Base-by-base conservation (phyloP, 2,329 filamentous ascomycete genomes). In the Trichoderma guizhouense region DNA sequence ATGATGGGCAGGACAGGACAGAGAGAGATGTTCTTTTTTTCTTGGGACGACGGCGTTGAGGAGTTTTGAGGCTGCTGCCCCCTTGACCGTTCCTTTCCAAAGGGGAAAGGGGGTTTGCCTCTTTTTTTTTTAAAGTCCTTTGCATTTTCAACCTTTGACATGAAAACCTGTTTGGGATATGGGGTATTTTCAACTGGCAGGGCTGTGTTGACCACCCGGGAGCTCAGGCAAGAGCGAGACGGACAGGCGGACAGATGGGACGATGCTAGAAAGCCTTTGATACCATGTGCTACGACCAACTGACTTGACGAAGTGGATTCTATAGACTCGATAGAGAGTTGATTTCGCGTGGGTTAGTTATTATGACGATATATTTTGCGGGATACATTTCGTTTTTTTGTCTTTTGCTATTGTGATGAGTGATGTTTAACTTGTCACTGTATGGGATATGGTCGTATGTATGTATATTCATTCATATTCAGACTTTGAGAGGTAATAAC, bases 1-100 rank as follows among this genome's bases (percentile, higher is more conserved):
- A 26, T 24, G 30, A 57, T 15, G 30, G 57, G 57, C 57, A 32
- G 32, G 24, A 39, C 57, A 32, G 32, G 24, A 39, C 26, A 21
- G 11, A 63, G 39, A 51, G n/a, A 28, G n/a, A 34, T 57, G 24
- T 8, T 7, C 1, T 18, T 39, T 39, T 47, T 26, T 61, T 47
- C 43, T 30, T 28, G 72, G 69, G 58, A 60, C 30, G 28, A 73
- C 47, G 74, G 65, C 67, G 72, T 74, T 72, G 26, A 18, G 71
- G 71, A 64, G 71, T 70, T 70, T 34, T 21, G 28, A 21, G n/a
- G 39, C 12, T 67, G 26, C 32, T 36, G 7, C 21, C 39, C 67
- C 60, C 61, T 18, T 57, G 34, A n/a, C 36, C 47, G 63, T 28
- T 12, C 7, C 9, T 15, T 12, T 39, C 28, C 0, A 9, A n/a